Evolutionary conservation across 2,329 filamentous ascomycete species (phyloP).

Genomic region (Beauveria brongniartii): DNA sequence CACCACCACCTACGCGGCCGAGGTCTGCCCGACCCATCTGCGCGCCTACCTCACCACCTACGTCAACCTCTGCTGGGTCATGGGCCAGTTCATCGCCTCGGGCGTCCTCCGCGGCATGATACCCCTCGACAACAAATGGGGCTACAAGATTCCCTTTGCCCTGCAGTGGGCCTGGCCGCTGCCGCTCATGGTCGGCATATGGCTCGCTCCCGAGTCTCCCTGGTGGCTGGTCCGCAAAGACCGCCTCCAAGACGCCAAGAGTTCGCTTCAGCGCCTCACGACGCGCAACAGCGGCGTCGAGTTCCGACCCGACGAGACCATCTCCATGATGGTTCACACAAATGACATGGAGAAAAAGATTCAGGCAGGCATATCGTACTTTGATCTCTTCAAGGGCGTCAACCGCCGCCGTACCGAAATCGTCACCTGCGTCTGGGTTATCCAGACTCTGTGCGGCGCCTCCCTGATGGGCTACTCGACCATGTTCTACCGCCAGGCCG

Average conservation of each 20-base stretch:
- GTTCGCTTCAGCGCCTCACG: constrained; percentile 31
- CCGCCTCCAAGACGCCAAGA: constrained; percentile 27
- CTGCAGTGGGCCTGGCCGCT: constrained; percentile 36
- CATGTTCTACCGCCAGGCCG: constrained; percentile 37
- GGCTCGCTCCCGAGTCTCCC: constrained; percentile 34
- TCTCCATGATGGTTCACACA: constrained; percentile 46
- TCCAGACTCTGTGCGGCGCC: constrained; percentile 32
- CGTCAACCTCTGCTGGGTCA: constrained; percentile 23
- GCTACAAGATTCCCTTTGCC: constrained; percentile 35
- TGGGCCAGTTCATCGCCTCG: constrained; percentile 32
- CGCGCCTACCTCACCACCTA: constrained; percentile 39
- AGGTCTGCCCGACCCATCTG: constrained; percentile 36
- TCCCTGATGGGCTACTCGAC: constrained; percentile 52
- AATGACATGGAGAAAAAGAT: constrained; percentile 37
- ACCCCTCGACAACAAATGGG: constrained; percentile 27
- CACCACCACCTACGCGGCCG: constrained; percentile 40
- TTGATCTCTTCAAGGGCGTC: constrained; percentile 38
- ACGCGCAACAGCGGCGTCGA: constrained; percentile 25
- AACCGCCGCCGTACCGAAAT: constrained; percentile 40
- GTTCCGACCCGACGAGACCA: constrained; percentile 33
- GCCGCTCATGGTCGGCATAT: constrained; percentile 27
- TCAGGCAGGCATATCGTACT: constrained; percentile 33
- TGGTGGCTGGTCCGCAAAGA: constrained; percentile 35
- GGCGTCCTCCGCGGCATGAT: constrained; percentile 31
- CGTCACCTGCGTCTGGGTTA: constrained; percentile 35